phyloP scores from a whole-genome alignment of 83 land plant genomes.

The Larix sibirica region DNA sequence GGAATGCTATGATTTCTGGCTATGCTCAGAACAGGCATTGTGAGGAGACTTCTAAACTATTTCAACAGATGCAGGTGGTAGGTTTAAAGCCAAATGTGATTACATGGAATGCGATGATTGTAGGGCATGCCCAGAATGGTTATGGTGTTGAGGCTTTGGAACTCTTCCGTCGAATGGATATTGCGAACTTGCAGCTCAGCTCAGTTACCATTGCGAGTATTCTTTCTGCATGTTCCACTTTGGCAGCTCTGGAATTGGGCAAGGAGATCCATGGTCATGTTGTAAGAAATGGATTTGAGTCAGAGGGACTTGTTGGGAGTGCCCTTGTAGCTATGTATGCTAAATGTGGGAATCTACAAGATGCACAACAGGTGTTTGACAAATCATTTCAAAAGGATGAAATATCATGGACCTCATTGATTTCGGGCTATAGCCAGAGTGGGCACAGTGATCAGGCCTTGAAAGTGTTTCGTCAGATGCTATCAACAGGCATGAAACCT shows the following conservation, averaged over 20 bases:
- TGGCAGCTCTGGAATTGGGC: conserved; percentile 33
- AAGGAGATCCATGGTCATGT: conserved; percentile 16
- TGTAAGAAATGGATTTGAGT: background rate
- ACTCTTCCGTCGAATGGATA: background rate
- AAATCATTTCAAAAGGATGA: background rate
- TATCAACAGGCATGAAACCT: background rate
- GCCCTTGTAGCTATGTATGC: conserved; percentile 15
- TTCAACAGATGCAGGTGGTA: background rate
- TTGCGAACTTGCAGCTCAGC: conserved; percentile 18
- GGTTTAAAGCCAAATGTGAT: background rate
- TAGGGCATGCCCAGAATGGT: conserved; percentile 14
- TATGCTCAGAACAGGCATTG: conserved; percentile 17
- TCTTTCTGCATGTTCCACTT: conserved; percentile 43
- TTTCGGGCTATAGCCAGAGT: background rate
- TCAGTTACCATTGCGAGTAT: conserved; percentile 29
- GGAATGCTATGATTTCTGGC: conserved; percentile 21
- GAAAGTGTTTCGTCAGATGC: conserved; percentile 3
- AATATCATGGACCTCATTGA: background rate
- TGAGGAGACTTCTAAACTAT: conserved; percentile 9
- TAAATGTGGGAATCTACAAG: conserved; percentile 1
- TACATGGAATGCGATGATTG: conserved; percentile 10
- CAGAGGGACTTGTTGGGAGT: background rate
- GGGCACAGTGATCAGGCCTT: background rate
- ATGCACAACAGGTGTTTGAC: conserved; percentile 2
- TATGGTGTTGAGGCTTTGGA: background rate